A percentile compares a stretch with the other conserved stretches of the same genome.
phyloP scores from a whole-genome alignment of 306 rosid genomes.

The Notholithocarpus densiflorus region DNA sequence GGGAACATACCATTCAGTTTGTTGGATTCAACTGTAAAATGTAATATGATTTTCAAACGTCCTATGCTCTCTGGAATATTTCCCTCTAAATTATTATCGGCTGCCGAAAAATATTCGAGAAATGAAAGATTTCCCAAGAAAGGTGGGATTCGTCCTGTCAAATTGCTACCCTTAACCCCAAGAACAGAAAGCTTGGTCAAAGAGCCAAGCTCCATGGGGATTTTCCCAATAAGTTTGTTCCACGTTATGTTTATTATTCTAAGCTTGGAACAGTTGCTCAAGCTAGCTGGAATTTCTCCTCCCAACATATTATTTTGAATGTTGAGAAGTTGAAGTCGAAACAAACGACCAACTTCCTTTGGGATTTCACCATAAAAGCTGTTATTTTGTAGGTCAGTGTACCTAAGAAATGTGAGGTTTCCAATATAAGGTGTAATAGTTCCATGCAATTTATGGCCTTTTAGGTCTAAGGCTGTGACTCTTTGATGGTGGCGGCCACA shows the following conservation, averaged over 20 bases:
- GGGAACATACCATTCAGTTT: conserved; percentile 27
- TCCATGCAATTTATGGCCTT: conserved; percentile 20
- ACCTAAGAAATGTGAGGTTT: conserved; percentile 28
- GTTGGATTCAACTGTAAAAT: not conserved
- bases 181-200: conserved; percentile 9
- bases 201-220: conserved; percentile 1
- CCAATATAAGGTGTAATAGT: conserved; percentile 35
- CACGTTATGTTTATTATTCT: accelerated
- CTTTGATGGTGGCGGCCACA: conserved; percentile 32
- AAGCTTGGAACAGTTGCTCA: not conserved
- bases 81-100: conserved; percentile 10
- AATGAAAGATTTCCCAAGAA: conserved; percentile 40
- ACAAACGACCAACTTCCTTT: conserved; percentile 18
- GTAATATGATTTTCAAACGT: not conserved
- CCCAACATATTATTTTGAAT: conserved; percentile 15
- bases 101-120: not conserved
- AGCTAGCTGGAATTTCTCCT: conserved; percentile 34
- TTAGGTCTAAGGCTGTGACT: conserved; percentile 15
- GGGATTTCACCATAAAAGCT: conserved; percentile 30
- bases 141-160: conserved; percentile 23
- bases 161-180: not conserved
- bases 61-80: conserved; percentile 30
- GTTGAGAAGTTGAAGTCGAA: too few species aligned
- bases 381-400: conserved; percentile 2
- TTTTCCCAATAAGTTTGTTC: too few species aligned